Evolutionary conservation across 1,139 yeast genomes (phyloP), one percentile per base, ranked within the genome.

Genomic region (Petasospora fabianii): DNA sequence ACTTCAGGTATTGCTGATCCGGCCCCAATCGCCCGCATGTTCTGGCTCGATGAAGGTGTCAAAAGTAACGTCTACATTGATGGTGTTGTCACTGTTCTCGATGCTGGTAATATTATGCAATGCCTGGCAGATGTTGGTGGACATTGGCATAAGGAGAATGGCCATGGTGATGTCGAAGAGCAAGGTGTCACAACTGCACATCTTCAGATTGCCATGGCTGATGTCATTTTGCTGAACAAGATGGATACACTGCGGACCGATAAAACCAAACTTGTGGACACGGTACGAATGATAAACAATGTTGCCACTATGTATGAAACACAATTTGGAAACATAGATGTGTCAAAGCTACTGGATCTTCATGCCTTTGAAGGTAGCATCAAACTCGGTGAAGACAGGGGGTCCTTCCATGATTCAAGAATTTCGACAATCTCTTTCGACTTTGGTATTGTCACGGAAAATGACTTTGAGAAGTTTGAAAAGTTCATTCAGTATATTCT

Each of bases 1-100:
- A 94, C 99, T 0, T 87, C 97, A 0, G 99, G 99, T 0, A 72
- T 94, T n/a, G 98, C 99, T 0, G 97, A 92, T 58, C 98, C 98
- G 0, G 97, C 84, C 0, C 97, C 97, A 0, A 87, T 92, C 27
- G 96, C 97, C 8, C 78, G 80, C 50, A 92, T 92, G 96, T 92
- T 92, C 61, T 92, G 98, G 98, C 69, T 90, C 29, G 98, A 92
- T 59, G 94, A 85, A 26, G 97, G 92, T 0, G 66, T 92, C 41
- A 73, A 82, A 11, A 81, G 96, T 6, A 81, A 79, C 49, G 86
- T 92, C 2, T 86, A 85, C 58, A 82, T 92, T 31, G 98, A 92
- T 62, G 96, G 97, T 0, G 88, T 92, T 5, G 75, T 94, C n/a
- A 84, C 97, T 0, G 97, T 94, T 5, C 68, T 92, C 34, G 98